Evolutionary conservation across 768 basidiomycete species (phyloP), one percentile per base, ranked within the genome.

Genomic region (Amanita fuliginea): DNA sequence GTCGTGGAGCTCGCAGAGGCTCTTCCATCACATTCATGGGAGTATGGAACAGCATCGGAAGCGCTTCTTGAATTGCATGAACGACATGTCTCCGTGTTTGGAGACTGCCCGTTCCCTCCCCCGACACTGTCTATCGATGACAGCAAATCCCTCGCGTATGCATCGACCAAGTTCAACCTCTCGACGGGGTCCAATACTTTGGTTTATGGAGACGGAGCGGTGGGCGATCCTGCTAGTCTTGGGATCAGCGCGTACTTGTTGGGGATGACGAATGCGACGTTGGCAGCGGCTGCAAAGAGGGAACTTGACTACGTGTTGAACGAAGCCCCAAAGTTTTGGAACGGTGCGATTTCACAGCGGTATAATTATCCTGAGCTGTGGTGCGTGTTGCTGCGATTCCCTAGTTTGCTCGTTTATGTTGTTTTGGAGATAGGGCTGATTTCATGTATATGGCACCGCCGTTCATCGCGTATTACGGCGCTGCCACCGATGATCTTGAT

Each of bases 391-490:
- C 4, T 13, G 9, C 3, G 14, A 6, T 26, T 3, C 3, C n/a
- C 13, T 21, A 28, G 16, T 14, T 21, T 32, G 32, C 4, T 10
- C 18, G 10, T 21, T 26, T n/a, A 21, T 14, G 26, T 11, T 16
- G 14, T 46, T 50, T 16, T 36, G 3, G n/a, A 7, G 39, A n/a
- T 47, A 73, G 73, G 71, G 67, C 72, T 14, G 73, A 76, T 57
- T 76, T 70, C 52, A 57, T 75, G 16, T 76, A 72, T 58, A 76
- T 75, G 74, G 72, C 65, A 2, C 74, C 74, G 7, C 73, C 74
- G 0, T 74, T 74, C 59, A 58, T 76, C 10, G 74, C 73, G 0
- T 76, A 71, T 56, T 71, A 70, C 52, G 73, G 63, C 6, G 72
- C 67, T 0, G 69, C 67, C 48, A 61, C 56, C 0, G 52, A 61